These are phyloP conservation scores for Phytopythium chamaehyphon DNA, from an alignment of 352 stramenopile genomes.

Conservation along the genomic window DNA sequence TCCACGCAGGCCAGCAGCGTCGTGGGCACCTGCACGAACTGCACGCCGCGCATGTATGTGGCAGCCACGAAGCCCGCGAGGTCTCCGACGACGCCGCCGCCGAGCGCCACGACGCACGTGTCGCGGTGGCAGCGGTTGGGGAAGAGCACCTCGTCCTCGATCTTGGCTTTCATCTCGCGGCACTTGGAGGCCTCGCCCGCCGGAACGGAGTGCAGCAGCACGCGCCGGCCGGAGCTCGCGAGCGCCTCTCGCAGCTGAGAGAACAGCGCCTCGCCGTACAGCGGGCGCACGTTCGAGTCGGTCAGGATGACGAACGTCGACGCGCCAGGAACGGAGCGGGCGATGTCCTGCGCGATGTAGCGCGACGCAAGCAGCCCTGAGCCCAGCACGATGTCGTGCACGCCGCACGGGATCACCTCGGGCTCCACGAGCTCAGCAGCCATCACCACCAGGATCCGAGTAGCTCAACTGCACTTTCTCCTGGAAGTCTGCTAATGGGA, in stretches of 20 bases:
- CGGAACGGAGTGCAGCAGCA: slow-evolving; percentile 57
- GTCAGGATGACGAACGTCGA: slow-evolving; percentile 82
- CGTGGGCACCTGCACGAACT: slow-evolving; percentile 92
- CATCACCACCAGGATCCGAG: too few relatives aligned
- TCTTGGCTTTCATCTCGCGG: slow-evolving; percentile 71
- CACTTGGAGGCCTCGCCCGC: slow-evolving; percentile 76
- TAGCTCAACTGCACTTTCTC: too few relatives aligned
- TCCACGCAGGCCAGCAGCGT: slow-evolving; percentile 99
- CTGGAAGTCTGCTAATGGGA: too few relatives aligned
- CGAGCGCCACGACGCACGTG: slow-evolving; percentile 85
- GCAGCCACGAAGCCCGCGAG: slow-evolving; percentile 97
- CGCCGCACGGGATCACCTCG: slow-evolving; percentile 65
- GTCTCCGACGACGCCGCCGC: slow-evolving; percentile 97
- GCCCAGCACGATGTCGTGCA: slow-evolving; percentile 81
- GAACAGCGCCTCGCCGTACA: slow-evolving; percentile 66
- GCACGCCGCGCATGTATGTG: slow-evolving; percentile 95
- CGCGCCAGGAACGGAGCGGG: slow-evolving; percentile 43
- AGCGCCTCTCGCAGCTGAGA: slow-evolving; percentile 42
- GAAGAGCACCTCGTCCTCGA: slow-evolving; percentile 82
- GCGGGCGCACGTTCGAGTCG: slow-evolving; percentile 67
- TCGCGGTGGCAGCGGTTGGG: slow-evolving; percentile 79
- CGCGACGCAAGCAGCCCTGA: slow-evolving; percentile 53
- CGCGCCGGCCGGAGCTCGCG: slow-evolving; percentile 30
- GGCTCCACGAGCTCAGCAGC: slow-evolving; percentile 1
- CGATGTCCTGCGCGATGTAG: slow-evolving; percentile 62